Evolutionary conservation across 1,139 yeast species (phyloP), one percentile per base, ranked within the genome.

Genomic region (Taiozyma sp.): DNA sequence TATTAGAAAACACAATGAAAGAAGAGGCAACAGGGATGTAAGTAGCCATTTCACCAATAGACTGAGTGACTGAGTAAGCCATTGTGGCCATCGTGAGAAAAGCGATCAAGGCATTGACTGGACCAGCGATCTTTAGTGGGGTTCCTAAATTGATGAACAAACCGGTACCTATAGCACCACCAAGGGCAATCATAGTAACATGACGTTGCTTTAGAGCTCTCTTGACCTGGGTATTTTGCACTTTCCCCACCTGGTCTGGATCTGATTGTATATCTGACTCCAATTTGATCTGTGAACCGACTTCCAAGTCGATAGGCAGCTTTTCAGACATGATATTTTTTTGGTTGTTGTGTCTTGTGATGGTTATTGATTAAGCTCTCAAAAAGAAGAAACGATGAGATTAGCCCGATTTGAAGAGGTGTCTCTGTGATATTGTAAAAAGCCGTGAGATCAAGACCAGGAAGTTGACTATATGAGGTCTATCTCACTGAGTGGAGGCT

Each of bases 21-120:
- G 90, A 83, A 44, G 91, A 89, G 3, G 89, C 73, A 50, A 84
- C 76, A 4, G 92, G 92, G 46, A 85, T 83, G 56, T 79, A 83
- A 19, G 91, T 84, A 45, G 91, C 90, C 89, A 85, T 83, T 69
- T 85, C 93, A 59, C 91, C 91, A 56, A 85, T 71, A 9, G 86
- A 77, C 66, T 84, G 91, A 24, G 89, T 83, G 47, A 86, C 84
- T 32, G 80, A 77, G 61, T 77, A 84, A 1, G 84, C 84, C 54
- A 86, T 68, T 1, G 85, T 65, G 46, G 89, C 87, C 74, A 85
- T 82, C 66, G 84, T 83, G 24, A 83, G 62, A 61, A 81, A 85
- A 0, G 88, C 80, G 50, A 85, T 80, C 38, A 86, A 70, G 6
- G 87, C 68, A 46, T 81, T 80, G 2, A 80, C 90, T 1, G 92